A percentile compares a stretch with the other conserved stretches of the same genome.
Conservation (phyloP, 2,329 filamentous ascomycete genomes). For the Diaporthe nobilis region DNA sequence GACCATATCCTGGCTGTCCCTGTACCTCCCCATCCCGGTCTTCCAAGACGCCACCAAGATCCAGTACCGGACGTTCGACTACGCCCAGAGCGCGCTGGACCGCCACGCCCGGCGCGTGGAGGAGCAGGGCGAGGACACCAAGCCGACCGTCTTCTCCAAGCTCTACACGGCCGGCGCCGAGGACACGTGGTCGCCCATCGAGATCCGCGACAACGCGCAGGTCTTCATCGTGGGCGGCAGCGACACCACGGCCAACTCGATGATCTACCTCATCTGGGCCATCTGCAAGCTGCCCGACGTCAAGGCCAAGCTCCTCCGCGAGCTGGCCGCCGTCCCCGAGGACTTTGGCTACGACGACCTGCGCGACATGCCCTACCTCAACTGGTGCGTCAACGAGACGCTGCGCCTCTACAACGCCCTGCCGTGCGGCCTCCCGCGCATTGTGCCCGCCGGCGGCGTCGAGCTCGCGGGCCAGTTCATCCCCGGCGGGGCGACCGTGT, state of each 20-base stretch:
- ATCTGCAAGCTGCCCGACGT: constrained; percentile 51
- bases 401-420: constrained; percentile 60
- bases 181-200: constrained; percentile 47
- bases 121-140: constrained; percentile 39
- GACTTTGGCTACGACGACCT: constrained; percentile 52
- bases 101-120: constrained; percentile 44
- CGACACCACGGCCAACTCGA: constrained; percentile 64
- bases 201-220: constrained; percentile 57
- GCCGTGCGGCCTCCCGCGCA: constrained; percentile 56
- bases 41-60: constrained; percentile 40
- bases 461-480: constrained; percentile 56
- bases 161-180: constrained; percentile 52
- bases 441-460: constrained; percentile 56
- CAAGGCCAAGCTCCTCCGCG: constrained; percentile 50
- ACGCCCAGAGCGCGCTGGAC: constrained; percentile 40
- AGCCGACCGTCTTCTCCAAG: constrained; percentile 55
- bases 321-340: constrained; percentile 52
- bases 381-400: constrained; percentile 60
- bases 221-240: constrained; percentile 64
- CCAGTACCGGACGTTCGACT: constrained; percentile 41
- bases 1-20: constrained; percentile 45
- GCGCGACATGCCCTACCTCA: constrained; percentile 56
- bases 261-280: constrained; percentile 64
- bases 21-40: constrained; percentile 45
- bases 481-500: constrained; percentile 55